Evolutionary conservation across 2,329 filamentous ascomycete genomes (phyloP), one percentile per base, ranked within the genome.

Genomic region (Fonsecaea pugnacius): DNA sequence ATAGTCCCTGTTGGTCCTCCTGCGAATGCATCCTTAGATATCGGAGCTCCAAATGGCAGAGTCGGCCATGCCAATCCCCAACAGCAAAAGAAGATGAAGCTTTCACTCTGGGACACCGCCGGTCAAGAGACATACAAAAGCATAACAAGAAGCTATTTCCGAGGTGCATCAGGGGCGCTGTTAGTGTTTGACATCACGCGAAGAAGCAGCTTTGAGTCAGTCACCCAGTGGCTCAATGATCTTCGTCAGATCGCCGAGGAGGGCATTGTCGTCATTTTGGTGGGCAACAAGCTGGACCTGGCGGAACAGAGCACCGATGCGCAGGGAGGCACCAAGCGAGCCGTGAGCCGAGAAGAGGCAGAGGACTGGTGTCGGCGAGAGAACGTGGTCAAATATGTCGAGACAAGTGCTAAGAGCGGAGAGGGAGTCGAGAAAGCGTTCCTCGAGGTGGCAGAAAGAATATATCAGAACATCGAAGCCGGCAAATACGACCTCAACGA

Each of bases 81-180:
- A 36, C 64, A 71, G 35, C 71, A 72, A 58, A 72, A 72, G 63
- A 72, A 72, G 64, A 72, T 72, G 71, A 72, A 72, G 61, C 63
- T 72, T 10, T 92, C 89, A 51, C 83, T 98, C 10, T 98, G 94
- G 94, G 94, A 97, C 75, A 98, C 94, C 0, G 94, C 94, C 16
- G 94, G 94, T 30, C 94, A 98, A 77, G 94, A 98, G 81, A 96
- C 92, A 12, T 98, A 98, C 83, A 97, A 97, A 77, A 94, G 90
- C 51, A 95, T 98, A 64, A 98, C 94, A 8, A 85, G 94, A 60
- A 95, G 91, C 67, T 97, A 97, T 80, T 96, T 96, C 78, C 89
- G 93, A 59, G 93, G 92, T 72, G 88, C 89, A 43, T 87, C 84
- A 0, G 89, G 89, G 35, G 89, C 89, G 4, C 84, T 99, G 14